Evolutionary conservation across 2,329 filamentous ascomycete genomes (phyloP).

Genomic region (Fusarium drepaniforme): DNA sequence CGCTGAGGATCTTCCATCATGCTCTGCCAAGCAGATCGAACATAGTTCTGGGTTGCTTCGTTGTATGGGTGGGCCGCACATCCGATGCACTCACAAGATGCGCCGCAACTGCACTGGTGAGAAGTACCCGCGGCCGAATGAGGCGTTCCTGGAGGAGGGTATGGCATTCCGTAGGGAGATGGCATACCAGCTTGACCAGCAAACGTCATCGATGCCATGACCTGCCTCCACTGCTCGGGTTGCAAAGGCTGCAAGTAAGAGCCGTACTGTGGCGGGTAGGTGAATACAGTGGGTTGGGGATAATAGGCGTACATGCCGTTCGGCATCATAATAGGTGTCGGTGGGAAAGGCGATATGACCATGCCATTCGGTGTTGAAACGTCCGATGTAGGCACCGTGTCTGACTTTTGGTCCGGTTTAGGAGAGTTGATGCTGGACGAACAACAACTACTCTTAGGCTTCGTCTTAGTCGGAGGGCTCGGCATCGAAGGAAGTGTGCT

Average conservation of each 20-base stretch:
- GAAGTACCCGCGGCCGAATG: slow-evolving; percentile 48
- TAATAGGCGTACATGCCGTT: slow-evolving; percentile 57
- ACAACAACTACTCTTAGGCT: slow-evolving; percentile 47
- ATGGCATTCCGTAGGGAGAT: slow-evolving; percentile 43
- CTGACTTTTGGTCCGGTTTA: slow-evolving; percentile 33
- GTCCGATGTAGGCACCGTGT: slow-evolving; percentile 33
- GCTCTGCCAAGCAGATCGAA: slow-evolving; percentile 61
- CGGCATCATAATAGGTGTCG: slow-evolving; percentile 49
- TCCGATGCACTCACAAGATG: slow-evolving; percentile 75
- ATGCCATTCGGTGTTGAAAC: slow-evolving; percentile 42
- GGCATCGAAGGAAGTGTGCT: slow-evolving; percentile 31
- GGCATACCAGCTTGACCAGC: slow-evolving; percentile 49
- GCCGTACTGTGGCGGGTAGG: slow-evolving; percentile 66
- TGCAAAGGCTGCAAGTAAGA: slow-evolving; percentile 68
- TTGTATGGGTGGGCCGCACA: slow-evolving; percentile 78
- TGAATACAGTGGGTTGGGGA: slow-evolving; percentile 60
- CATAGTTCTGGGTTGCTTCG: slow-evolving; percentile 67
- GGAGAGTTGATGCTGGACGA: slow-evolving; percentile 41
- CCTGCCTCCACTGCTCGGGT: slow-evolving; percentile 64
- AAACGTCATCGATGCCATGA: slow-evolving; percentile 56
- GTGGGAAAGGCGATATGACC: slow-evolving; percentile 53
- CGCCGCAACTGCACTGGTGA: slow-evolving; percentile 71
- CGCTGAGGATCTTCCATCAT: slow-evolving; percentile 52
- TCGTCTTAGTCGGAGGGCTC: slow-evolving; percentile 28
- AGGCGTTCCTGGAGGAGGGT: slow-evolving; percentile 29